Evolutionary conservation across 106 monocot genomes (phyloP).

Genomic region (Dioscorea alata): DNA sequence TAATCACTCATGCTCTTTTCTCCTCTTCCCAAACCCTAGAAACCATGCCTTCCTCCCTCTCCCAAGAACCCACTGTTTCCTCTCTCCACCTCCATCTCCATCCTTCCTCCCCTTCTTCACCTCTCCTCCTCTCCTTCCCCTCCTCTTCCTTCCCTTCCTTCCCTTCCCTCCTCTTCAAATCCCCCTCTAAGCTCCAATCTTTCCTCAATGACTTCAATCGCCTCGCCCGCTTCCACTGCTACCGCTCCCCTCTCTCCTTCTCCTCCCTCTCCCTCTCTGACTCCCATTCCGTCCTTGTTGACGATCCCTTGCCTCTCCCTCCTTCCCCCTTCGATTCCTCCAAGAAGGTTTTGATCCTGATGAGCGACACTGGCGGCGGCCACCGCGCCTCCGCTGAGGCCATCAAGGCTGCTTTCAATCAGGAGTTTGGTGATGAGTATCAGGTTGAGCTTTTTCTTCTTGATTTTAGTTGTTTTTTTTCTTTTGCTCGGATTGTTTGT

Average conservation of each 20-base stretch:
- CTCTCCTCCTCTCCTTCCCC: neutral
- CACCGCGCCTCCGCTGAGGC: slow-evolving; percentile 96
- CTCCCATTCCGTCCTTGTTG: slow-evolving; percentile 14
- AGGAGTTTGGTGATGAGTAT: slow-evolving; percentile 88
- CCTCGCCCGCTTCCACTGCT: slow-evolving; percentile 27
- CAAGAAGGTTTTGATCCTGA: slow-evolving; percentile 78
- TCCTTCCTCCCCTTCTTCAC: neutral
- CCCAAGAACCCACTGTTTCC: slow-evolving; percentile 9
- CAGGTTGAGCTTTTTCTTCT: slow-evolving; percentile 29
- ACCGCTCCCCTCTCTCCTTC: slow-evolving; percentile 14
- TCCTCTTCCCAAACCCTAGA: neutral
- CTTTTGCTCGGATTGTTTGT: slow-evolving; percentile 3
- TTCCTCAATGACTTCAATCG: slow-evolving; percentile 43
- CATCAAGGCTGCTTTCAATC: slow-evolving; percentile 73
- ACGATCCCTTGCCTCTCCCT: slow-evolving; percentile 12
- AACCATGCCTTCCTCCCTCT: slow-evolving; percentile 20
- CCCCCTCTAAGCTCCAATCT: slow-evolving; percentile 25
- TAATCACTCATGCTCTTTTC: neutral
- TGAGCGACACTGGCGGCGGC: slow-evolving; percentile 78
- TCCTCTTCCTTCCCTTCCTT: neutral
- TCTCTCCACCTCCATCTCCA: slow-evolving; percentile 5
- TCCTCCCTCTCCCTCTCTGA: neutral
- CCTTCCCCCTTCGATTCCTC: slow-evolving; percentile 14
- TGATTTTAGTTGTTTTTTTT: neutral
- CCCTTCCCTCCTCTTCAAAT: neutral